Base-by-base conservation (phyloP, 805 yeast genomes). In the Saturnispora dispora region DNA sequence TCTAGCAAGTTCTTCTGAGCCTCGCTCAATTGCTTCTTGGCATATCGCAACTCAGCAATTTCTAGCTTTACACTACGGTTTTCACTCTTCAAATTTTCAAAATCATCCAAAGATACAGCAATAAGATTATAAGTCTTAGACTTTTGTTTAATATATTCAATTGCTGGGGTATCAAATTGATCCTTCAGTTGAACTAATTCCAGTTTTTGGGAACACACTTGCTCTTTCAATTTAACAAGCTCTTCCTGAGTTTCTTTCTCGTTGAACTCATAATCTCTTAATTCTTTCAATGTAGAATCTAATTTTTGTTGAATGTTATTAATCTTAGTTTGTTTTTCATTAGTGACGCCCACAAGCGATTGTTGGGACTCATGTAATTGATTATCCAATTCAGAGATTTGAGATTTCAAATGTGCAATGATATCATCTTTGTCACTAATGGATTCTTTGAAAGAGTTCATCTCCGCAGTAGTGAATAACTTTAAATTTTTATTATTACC, bases 121-220 rank as follows among this genome's bases (percentile, higher is more conserved):
- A 57, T 54, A 15, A 51, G 46, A 6, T 51, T 53, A 37, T 49
- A 53, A 5, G 18, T 15, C 17, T 36, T 27, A 33, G 55, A 44
- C 50, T 60, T 45, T 17, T 50, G 25, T 52, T 51, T 51, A 47
- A 57, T 27, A 50, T 57, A 52, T 45, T 58, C 55, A 22, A 35
- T 46, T 42, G 48, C 57, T 30, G 63, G 59, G 13, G 50, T 52
- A 32, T 55, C 54, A 23, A 23, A 32, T 48, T 41, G 36, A 5
- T 13, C 22, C 37, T 27, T 54, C 45, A 46, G 35, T 47, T 40
- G 35, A 40, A 20, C 17, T 18, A 45, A 45, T 22, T 45, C 41
- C 23, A 9, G 13, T 8, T 17, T 20, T 42, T 42, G 32, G 5
- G 32, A n/a, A 2, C 13, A 4, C 8, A 35, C 35, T 36, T 45